Percentiles rank a stretch among this genome's conserved stretches.
Conservation (phyloP, 176 grass and related monocot species). For the Tuctoria greenei region DNA sequence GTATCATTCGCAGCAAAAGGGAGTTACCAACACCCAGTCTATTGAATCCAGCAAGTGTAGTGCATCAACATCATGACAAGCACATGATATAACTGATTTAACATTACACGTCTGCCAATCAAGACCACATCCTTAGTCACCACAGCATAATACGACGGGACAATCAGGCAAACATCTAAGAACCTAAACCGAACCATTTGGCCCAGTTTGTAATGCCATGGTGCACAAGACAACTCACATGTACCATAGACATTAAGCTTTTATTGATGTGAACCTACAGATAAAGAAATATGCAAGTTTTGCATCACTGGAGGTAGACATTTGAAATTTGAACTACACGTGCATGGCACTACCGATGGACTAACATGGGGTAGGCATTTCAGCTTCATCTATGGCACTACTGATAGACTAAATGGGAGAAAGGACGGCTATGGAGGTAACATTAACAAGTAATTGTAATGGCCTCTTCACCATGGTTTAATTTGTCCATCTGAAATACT, state of each 20-base stretch:
- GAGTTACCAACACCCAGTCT: not conserved
- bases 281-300: not conserved
- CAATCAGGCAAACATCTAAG: not conserved
- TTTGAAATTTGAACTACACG: not conserved
- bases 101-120: not conserved
- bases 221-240: not conserved
- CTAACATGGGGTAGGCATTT: not conserved
- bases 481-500: not conserved
- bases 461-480: not conserved
- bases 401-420: not conserved
- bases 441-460: not conserved
- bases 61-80: slow-evolving; percentile 1
- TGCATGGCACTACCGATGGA: not conserved
- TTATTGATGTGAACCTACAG: not conserved
- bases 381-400: not conserved
- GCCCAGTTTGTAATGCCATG: not conserved
- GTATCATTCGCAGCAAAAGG: not conserved
- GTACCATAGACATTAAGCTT: not conserved
- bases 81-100: not conserved
- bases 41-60: not conserved
- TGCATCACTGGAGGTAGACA: not conserved
- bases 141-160: not conserved
- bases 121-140: not conserved
- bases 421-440: not conserved
- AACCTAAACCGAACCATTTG: not conserved